A percentile compares a stretch with the other conserved stretches of the same genome.
Evolutionary conservation across 176 grass and related monocot species (phyloP).

Genomic region (Alloteropsis semialata): DNA sequence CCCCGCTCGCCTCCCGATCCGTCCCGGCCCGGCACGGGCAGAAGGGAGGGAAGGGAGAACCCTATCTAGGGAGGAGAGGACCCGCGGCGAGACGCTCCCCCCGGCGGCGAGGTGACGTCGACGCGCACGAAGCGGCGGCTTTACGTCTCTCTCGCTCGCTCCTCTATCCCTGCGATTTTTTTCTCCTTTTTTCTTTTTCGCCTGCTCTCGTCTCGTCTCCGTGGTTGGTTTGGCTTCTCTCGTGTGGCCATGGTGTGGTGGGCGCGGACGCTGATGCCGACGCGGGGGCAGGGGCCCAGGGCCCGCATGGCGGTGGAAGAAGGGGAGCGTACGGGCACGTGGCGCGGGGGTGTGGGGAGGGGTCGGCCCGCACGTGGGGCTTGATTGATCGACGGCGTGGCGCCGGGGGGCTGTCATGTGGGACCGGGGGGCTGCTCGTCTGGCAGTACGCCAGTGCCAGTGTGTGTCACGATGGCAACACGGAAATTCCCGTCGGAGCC

Average conservation of each 20-base stretch:
- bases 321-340: background rate
- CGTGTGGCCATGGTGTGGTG: background rate
- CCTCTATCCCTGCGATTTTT: background rate
- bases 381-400: background rate
- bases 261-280: background rate
- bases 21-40: too few species aligned
- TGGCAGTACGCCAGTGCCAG: background rate
- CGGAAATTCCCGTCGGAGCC: too few species aligned
- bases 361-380: constrained; percentile 9
- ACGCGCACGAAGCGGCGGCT: constrained; percentile 52
- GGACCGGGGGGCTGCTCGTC: background rate
- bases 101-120: constrained; percentile 19
- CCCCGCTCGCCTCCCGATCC: background rate
- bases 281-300: background rate
- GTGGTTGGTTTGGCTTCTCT: background rate
- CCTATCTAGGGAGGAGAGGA: background rate
- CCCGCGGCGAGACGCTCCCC: background rate
- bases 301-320: constrained; percentile 1
- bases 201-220: background rate
- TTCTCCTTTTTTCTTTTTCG: background rate
- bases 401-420: background rate
- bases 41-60: background rate
- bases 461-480: too few species aligned
- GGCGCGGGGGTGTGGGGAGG: background rate
- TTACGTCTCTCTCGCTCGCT: constrained; percentile 21